Evolutionary conservation across 257 asterid genomes (phyloP).

Genomic region (Solanum sejunctum): DNA sequence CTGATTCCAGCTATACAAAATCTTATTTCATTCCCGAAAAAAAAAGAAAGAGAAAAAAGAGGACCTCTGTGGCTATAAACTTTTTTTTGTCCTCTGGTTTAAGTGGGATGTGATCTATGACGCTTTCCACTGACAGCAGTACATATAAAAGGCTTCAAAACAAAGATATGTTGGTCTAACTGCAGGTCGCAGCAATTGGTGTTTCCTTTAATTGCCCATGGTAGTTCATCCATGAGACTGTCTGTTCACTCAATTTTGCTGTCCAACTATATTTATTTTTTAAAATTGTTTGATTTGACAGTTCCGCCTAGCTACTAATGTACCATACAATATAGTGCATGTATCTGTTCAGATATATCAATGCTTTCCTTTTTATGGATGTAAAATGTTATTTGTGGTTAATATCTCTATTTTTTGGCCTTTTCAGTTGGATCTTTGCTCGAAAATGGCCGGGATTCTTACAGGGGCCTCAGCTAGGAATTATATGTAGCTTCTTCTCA

Average conservation of each 20-base stretch:
- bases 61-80: not conserved
- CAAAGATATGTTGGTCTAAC: not conserved
- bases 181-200: not conserved
- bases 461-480: constrained; percentile 84
- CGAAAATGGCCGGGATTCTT: constrained; percentile 86
- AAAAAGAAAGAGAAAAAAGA: not conserved
- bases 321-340: not conserved
- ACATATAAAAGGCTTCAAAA: not conserved
- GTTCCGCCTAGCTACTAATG: not conserved
- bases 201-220: not conserved
- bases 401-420: constrained; percentile 6
- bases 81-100: not conserved
- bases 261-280: not conserved
- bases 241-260: not conserved
- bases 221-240: not conserved
- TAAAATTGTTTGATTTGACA: not conserved
- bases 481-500: constrained; percentile 67
- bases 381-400: not conserved
- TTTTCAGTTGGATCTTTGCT: constrained; percentile 97
- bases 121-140: not conserved
- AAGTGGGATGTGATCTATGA: not conserved
- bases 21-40: not conserved
- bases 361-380: not conserved
- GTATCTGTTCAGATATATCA: not conserved
- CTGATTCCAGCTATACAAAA: not conserved